These are phyloP conservation scores for Venturia aucupariae DNA, from an alignment of 2,329 filamentous ascomycete genomes.

Conservation along the genomic window DNA sequence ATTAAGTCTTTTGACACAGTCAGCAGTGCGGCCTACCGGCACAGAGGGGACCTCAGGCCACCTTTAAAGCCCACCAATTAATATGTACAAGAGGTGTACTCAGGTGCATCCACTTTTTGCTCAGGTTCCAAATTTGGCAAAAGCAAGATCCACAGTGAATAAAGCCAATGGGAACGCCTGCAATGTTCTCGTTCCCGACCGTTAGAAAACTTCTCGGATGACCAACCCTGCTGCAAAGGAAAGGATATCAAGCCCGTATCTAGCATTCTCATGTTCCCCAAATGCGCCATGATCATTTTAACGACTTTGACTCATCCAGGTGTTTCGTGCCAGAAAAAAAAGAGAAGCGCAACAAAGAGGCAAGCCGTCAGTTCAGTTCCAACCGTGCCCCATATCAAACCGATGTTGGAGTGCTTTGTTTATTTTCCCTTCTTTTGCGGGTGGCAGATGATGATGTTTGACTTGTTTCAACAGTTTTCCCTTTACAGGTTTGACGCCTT, in stretches of 20 bases:
- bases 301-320: background rate
- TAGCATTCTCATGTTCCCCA: background rate
- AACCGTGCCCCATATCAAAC: slow-evolving; percentile 32
- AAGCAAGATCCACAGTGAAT: background rate
- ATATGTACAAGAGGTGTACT: background rate
- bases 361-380: slow-evolving; percentile 6
- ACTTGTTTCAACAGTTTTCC: slow-evolving; percentile 29
- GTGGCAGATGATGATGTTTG: slow-evolving; percentile 38
- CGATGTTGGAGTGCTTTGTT: slow-evolving; percentile 28
- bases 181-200: background rate
- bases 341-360: background rate
- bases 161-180: background rate
- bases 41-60: background rate
- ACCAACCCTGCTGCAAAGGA: background rate
- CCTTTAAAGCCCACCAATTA: background rate
- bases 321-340: background rate
- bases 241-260: background rate
- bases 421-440: slow-evolving; percentile 27
- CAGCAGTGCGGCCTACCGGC: background rate
- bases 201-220: background rate
- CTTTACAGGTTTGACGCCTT: slow-evolving; percentile 25
- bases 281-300: background rate
- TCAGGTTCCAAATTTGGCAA: background rate
- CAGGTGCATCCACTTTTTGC: background rate
- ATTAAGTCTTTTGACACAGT: background rate